Base-by-base conservation (phyloP, 2,329 filamentous ascomycete species). In the Diaporthe helianthi region DNA sequence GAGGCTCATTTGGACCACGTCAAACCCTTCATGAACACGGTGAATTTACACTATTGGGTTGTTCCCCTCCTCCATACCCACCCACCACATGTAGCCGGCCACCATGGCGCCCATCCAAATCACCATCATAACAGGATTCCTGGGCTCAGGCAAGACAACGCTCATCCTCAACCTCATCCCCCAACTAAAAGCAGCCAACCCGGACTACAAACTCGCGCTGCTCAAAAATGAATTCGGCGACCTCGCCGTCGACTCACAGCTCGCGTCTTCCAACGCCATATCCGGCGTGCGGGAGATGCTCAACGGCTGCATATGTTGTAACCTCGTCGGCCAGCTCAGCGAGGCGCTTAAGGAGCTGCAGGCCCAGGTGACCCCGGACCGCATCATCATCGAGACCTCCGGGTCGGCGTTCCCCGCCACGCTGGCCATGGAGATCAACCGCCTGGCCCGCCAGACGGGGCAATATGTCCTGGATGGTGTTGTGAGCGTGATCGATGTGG, bases 211-310 rank as follows among this genome's bases (percentile, higher is more conserved):
- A 69, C 92, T 99, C 73, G 96, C 95, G 2, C 90, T 99, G 19
- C 88, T 99, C 67, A 99, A 99, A 80, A 99, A 99, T 81, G 96
- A 99, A 82, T 98, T 98, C 80, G 96, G 96, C 77, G 94, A 98
- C 79, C 82, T 99, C 51, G 94, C 94, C 44, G 87, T 99, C 78
- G 96, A 99, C 84, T 96, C 93, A 1, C 93, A 97, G 79, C 90
- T 99, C 36, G 95, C 96, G 19, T 86, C 92, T 0, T 92, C 92
- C 17, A 89, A 89, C 61, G 90, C 94, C 72, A 94, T 99, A 74
- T 91, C 93, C 0, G 95, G 94, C 67, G 94, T 97, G 5, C 92
- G 92, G 75, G 96, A 99, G 80, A 87, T 99, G 1, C 90, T 99
- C 66, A 97, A 97, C 79, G 96, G 95, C 73, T 98, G 96, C 82